Base-by-base conservation (phyloP, 2,329 filamentous ascomycete genomes). In the Macrophomina phaseolina region DNA sequence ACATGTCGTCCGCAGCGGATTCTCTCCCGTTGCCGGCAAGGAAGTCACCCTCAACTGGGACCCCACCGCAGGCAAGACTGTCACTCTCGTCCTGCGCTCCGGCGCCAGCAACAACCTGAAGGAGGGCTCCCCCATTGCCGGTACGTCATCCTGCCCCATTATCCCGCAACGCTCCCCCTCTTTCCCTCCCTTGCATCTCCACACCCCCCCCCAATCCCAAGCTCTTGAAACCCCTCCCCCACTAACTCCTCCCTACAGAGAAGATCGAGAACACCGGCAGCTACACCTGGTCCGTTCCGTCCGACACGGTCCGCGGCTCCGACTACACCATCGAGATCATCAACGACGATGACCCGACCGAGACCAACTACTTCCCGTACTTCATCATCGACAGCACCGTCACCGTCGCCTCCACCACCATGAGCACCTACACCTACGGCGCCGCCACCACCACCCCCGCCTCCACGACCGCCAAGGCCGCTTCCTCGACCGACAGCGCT, bases 301-400 rank as follows among this genome's bases (percentile, higher is more conserved):
- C 73, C 58, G 71, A 76, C 67, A 74, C 83, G 66, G 76, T 77
- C 53, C 76, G 79, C 62, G 79, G 81, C 70, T 75, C 75, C 46
- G 79, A 83, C 73, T 87, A 86, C 79, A 82, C 83, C 67, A 76
- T 87, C 69, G 78, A 85, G 73, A 87, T 87, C 72, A 76, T 85
- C 72, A 76, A 79, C 70, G 84, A 85, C 70, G 69, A 70, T 6
- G 71, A 86, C 75, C 58, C 77, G 8, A 67, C 63, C 58, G 72
- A 81, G 68, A 78, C 76, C 74, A 87, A 87, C 80, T 87, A 83
- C 80, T 82, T 81, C 42, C 81, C 82, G 6, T 80, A 79, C 68
- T 87, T 87, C 76, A 77, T 79, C 45, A 77, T 87, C 66, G 72
- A 81, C 12, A 82, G 81, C 68, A 77, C 78, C 68, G 81, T 80